Evolutionary conservation across 2,329 filamentous ascomycete species (phyloP).

Genomic region (Microascus cirrosus): DNA sequence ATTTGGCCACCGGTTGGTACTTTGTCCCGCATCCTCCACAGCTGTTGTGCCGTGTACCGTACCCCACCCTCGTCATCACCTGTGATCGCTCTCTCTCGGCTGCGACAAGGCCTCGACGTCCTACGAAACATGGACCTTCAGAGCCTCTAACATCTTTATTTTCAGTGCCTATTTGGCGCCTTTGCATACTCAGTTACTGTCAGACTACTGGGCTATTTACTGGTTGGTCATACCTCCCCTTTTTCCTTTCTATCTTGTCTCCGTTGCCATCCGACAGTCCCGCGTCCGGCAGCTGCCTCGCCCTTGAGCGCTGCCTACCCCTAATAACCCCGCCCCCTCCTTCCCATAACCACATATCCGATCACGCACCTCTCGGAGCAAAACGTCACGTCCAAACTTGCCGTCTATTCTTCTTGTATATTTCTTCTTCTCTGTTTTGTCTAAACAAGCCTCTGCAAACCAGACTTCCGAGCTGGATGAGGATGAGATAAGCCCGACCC

Average conservation of each 20-base stretch:
- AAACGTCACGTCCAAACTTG: neutral
- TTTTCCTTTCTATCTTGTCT: neutral
- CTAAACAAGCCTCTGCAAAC: neutral
- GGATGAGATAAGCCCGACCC: constrained; percentile 2
- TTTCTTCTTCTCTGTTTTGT: neutral
- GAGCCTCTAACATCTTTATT: neutral
- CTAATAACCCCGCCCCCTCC: neutral
- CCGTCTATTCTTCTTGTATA: neutral
- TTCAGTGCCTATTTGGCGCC: neutral
- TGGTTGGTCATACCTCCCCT: constrained; percentile 2
- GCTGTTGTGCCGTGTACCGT: neutral
- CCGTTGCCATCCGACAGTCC: neutral
- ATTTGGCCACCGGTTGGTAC: neutral
- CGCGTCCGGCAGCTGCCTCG: neutral
- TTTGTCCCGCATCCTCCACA: neutral
- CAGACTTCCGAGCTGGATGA: neutral
- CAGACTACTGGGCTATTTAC: neutral
- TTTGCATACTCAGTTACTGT: neutral
- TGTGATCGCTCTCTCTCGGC: neutral
- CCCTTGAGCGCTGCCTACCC: neutral
- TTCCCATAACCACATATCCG: neutral
- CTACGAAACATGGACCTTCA: neutral
- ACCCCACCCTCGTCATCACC: neutral
- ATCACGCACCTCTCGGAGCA: neutral
- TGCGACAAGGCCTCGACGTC: neutral